phyloP scores from a whole-genome alignment of 2,329 filamentous ascomycete genomes.

The Penicillium paneum region DNA sequence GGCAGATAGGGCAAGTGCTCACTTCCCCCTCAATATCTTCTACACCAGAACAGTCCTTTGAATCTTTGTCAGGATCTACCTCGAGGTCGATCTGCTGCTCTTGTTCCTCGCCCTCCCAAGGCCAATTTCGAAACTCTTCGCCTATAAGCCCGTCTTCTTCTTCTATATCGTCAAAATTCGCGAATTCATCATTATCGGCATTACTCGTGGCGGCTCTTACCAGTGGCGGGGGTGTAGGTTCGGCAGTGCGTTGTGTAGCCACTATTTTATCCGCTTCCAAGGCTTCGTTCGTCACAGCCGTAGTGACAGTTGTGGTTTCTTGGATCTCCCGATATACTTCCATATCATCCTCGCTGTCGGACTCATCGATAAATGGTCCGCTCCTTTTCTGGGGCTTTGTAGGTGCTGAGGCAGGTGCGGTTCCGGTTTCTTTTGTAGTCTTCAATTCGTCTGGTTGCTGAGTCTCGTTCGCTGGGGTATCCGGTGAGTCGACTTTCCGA shows the following conservation, averaged over 20 bases:
- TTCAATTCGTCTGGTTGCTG: background rate
- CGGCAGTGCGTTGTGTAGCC: constrained; percentile 17
- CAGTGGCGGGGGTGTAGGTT: constrained; percentile 37
- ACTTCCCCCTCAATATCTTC: constrained; percentile 20
- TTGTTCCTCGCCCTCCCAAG: constrained; percentile 53
- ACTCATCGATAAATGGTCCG: constrained; percentile 45
- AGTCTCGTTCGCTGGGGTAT: background rate
- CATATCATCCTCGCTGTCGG: constrained; percentile 54
- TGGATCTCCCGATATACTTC: constrained; percentile 25
- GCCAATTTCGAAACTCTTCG: constrained; percentile 62
- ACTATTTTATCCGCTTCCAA: constrained; percentile 9
- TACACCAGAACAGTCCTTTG: constrained; percentile 17
- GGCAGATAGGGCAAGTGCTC: constrained; percentile 73
- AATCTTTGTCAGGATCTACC: constrained; percentile 25
- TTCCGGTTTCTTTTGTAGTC: background rate
- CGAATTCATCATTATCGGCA: constrained; percentile 48
- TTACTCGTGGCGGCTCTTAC: constrained; percentile 52
- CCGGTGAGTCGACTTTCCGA: constrained; percentile 29
- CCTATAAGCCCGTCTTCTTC: constrained; percentile 63
- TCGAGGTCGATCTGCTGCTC: constrained; percentile 23
- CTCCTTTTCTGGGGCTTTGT: constrained; percentile 19
- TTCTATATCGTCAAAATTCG: constrained; percentile 59
- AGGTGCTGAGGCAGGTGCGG: background rate
- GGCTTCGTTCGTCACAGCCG: background rate
- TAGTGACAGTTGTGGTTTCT: constrained; percentile 3